Conservation (phyloP, 768 basidiomycete species). For the Cyathus striatus region DNA sequence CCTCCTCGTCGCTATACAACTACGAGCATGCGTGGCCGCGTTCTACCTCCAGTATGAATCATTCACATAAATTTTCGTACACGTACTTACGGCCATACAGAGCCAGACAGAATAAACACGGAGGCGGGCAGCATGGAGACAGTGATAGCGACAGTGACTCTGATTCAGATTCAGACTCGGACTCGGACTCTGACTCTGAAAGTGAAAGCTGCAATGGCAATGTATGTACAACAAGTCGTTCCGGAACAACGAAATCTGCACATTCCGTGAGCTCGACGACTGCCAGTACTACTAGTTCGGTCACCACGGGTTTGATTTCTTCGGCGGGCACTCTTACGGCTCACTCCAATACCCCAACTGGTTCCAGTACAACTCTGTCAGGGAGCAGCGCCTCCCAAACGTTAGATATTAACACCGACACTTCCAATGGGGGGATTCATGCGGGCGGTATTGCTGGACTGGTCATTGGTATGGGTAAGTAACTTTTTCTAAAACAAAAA, state of each 20-base stretch:
- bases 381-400: too few species aligned
- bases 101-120: too few species aligned
- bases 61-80: too few species aligned
- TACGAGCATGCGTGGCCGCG: neutral
- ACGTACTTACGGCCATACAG: too few species aligned
- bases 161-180: too few species aligned
- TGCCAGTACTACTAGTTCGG: too few species aligned
- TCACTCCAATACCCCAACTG: neutral
- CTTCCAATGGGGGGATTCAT: too few species aligned
- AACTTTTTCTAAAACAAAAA: too few species aligned
- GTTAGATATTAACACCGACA: too few species aligned
- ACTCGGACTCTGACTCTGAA: conserved; percentile 13
- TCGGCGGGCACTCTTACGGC: neutral
- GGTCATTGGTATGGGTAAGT: neutral
- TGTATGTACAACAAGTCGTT: conserved; percentile 5
- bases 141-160: conserved; percentile 8
- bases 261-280: too few species aligned
- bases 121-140: conserved; percentile 1
- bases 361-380: too few species aligned
- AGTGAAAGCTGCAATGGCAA: conserved; percentile 8
- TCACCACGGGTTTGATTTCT: too few species aligned
- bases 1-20: neutral
- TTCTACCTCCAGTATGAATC: neutral
- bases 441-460: neutral
- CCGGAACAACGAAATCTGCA: neutral